Evolutionary conservation across 2,329 filamentous ascomycete species (phyloP).

Genomic region (Pleoardoris graminearum): DNA sequence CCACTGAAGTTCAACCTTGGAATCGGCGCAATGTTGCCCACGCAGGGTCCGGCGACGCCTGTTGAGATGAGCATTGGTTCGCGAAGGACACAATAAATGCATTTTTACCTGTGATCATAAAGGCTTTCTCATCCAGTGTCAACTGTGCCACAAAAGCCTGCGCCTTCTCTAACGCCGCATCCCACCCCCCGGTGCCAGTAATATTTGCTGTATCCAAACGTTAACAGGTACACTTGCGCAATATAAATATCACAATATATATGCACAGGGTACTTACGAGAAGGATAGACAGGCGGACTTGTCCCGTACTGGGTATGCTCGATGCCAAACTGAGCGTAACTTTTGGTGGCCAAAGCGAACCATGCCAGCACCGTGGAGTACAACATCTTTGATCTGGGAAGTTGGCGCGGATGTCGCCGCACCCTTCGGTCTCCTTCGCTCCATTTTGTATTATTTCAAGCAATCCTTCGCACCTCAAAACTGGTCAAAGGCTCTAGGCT

Average conservation of each 20-base stretch:
- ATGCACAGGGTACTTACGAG: slow-evolving; percentile 19
- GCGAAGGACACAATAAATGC: not conserved
- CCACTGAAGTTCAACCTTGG: slow-evolving; percentile 45
- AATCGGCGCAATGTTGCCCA: slow-evolving; percentile 45
- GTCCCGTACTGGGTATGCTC: slow-evolving; percentile 30
- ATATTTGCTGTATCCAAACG: slow-evolving; percentile 22
- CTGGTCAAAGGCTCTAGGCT: no score
- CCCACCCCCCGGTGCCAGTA: slow-evolving; percentile 38
- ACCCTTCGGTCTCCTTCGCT: not conserved
- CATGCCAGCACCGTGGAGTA: slow-evolving; percentile 6
- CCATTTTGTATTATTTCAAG: not conserved
- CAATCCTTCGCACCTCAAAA: not conserved
- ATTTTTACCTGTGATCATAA: slow-evolving; percentile 38
- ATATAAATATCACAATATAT: no score
- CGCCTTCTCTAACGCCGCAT: slow-evolving; percentile 37
- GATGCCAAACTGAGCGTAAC: slow-evolving; percentile 24
- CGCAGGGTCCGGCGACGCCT: slow-evolving; percentile 33
- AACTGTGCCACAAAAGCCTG: slow-evolving; percentile 36
- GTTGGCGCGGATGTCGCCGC: not conserved
- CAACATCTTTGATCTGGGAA: slow-evolving; percentile 5
- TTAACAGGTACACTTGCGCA: not conserved
- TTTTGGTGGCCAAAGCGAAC: slow-evolving; percentile 10
- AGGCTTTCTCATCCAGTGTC: slow-evolving; percentile 38
- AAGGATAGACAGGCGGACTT: slow-evolving; percentile 34
- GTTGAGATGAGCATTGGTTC: not conserved